Conservation (phyloP, 352 stramenopile species). For the Phytophthora quininea region DNA sequence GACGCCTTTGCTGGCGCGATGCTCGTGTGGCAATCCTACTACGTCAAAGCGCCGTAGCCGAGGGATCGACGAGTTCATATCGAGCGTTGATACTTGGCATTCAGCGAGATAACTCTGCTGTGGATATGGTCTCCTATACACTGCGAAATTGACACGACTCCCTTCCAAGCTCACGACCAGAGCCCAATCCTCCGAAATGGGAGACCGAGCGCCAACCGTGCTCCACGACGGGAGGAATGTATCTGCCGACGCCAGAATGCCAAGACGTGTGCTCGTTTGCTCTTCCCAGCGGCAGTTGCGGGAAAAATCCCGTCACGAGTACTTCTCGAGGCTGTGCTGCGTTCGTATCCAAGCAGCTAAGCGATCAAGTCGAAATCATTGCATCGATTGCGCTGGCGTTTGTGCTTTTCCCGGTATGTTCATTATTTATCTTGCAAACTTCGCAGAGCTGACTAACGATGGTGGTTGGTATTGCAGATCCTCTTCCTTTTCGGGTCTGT, state of each 20-base stretch:
- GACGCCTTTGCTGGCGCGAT: constrained; percentile 65
- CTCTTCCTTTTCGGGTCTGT: constrained; percentile 53
- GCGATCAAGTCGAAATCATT: constrained; percentile 56
- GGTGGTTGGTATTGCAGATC: constrained; percentile 30
- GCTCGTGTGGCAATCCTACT: constrained; percentile 82
- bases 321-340: constrained; percentile 56
- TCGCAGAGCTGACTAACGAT: too few relatives aligned
- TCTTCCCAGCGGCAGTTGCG: constrained; percentile 65
- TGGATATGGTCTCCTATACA: constrained; percentile 67
- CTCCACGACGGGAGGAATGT: constrained; percentile 31
- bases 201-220: constrained; percentile 38
- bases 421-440: not conserved
- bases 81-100: constrained; percentile 63
- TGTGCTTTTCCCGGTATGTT: constrained; percentile 56
- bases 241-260: constrained; percentile 62
- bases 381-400: constrained; percentile 40
- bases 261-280: constrained; percentile 59
- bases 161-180: constrained; percentile 55
- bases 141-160: constrained; percentile 47
- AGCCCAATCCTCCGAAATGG: constrained; percentile 34
- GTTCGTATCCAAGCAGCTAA: constrained; percentile 54
- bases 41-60: constrained; percentile 46
- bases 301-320: constrained; percentile 58
- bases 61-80: constrained; percentile 30
- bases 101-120: constrained; percentile 73